A percentile compares a stretch with the other conserved stretches of the same genome.
Conservation (phyloP, 2,329 filamentous ascomycete genomes). For the Thelonectria discophora region DNA sequence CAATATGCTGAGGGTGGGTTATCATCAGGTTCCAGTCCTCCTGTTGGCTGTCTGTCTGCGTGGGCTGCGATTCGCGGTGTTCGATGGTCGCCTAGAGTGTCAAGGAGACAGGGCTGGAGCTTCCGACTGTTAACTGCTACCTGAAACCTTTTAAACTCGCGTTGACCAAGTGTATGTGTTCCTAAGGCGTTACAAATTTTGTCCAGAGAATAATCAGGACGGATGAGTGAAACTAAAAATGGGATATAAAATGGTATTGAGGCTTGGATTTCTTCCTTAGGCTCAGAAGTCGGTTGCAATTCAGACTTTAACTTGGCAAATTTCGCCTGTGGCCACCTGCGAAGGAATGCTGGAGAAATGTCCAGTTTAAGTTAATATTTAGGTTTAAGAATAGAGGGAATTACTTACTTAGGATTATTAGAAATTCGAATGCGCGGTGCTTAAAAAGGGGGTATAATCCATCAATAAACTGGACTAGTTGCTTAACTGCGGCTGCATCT, state of each 20-base stretch:
- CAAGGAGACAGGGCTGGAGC: background rate
- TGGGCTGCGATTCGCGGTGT: background rate
- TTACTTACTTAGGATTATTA: constrained; percentile 11
- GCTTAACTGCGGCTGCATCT: background rate
- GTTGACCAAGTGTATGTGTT: background rate
- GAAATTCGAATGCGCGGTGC: constrained; percentile 12
- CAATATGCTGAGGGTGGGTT: too few species aligned
- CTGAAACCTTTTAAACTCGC: constrained; percentile 6
- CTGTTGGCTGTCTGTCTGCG: too few species aligned
- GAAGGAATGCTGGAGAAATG: too few species aligned
- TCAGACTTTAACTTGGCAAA: too few species aligned
- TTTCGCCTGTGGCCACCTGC: too few species aligned
- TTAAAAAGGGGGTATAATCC: background rate
- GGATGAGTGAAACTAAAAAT: constrained; percentile 10
- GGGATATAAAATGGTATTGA: constrained; percentile 7
- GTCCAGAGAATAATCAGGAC: background rate
- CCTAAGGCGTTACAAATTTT: constrained; percentile 1
- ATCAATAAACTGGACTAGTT: constrained; percentile 7
- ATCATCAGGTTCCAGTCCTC: too few species aligned
- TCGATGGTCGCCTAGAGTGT: background rate
- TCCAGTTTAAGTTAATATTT: background rate
- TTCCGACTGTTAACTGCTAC: background rate
- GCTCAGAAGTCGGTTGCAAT: background rate
- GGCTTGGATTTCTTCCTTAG: constrained; percentile 17
- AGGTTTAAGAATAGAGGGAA: background rate